Evolutionary conservation across 352 stramenopile species (phyloP), one percentile per base, ranked within the genome.

Genomic region (Phytophthora sansomeana): DNA sequence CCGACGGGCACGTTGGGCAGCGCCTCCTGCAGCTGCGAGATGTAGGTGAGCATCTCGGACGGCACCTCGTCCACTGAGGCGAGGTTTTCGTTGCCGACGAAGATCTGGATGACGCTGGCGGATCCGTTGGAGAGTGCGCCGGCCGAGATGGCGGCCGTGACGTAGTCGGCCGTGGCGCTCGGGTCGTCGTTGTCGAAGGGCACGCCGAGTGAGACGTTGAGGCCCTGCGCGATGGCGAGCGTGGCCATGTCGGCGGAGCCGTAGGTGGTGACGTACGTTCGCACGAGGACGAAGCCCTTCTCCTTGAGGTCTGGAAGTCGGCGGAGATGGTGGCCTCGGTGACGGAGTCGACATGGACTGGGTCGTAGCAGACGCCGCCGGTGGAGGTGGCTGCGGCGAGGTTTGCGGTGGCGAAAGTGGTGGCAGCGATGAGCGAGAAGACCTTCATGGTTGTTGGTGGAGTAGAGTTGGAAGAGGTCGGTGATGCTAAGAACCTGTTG

Each of bases 31-130:
- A 85, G 71, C 47, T 77, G 54, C 57, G 43, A 46, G 63, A 85
- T 83, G 68, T 74, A 78, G 13, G 54, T 66, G 43, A 81, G 50
- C 77, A 83, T 83, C 30, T 77, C 67, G 26, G 61, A 54, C 6
- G 77, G 74, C 11, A 83, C 77, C 5, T 35, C 21, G 24, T 75
- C 41, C 29, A 72, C 66, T 33, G 41, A 74, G 26, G 72, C 69
- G 1, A 89, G 51, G 55, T 89, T 85, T 60, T 89, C 80, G 53
- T 89, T 89, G 66, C 80, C 80, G 28, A 89, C 80, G 41, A 87
- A 83, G 62, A 89, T 82, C 59, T 80, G 67, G 46, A 80, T 46
- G 54, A 89, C 70, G 30, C 60, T 77, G 24, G 61, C 64, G 29
- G 65, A 62, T 46, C 60, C 60, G 46, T 80, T 70, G 44, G 69